Conservation (phyloP, 2,329 filamentous ascomycete species). For the Neopestalotiopsis clavispora region DNA sequence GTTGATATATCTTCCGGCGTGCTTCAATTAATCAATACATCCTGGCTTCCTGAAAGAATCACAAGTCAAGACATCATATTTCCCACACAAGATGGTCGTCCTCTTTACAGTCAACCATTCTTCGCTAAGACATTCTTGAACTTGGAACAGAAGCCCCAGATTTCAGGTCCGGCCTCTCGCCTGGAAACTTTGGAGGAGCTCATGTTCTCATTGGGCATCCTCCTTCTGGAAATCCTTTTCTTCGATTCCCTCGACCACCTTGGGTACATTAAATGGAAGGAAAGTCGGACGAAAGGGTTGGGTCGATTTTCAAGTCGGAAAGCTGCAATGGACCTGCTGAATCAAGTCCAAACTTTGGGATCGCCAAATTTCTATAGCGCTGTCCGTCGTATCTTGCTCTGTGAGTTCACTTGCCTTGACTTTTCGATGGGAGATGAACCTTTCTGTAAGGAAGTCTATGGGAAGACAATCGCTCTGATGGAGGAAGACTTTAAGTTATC, state of each 20-base stretch:
- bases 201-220: slow-evolving; percentile 2
- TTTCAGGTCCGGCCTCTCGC: no score
- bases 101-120: no score
- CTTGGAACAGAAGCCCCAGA: no score
- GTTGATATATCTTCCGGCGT: no score
- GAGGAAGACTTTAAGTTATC: not conserved
- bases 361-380: slow-evolving; percentile 9
- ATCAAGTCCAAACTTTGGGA: not conserved
- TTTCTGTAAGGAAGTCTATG: slow-evolving; percentile 9
- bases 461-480: not conserved
- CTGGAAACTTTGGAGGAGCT: no score
- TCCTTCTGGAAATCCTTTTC: not conserved
- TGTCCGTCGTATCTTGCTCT: slow-evolving; percentile 3
- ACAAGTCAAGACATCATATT: no score
- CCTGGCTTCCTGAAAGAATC: no score
- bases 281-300: not conserved
- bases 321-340: not conserved
- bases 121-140: no score
- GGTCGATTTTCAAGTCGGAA: not conserved
- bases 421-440: not conserved
- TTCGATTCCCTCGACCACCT: no score
- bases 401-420: slow-evolving; percentile 4
- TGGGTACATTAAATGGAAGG: no score
- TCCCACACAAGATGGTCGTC: no score
- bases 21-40: no score